Evolutionary conservation across 768 basidiomycete species (phyloP), one percentile per base, ranked within the genome.

Genomic region (Mycena maculata): DNA sequence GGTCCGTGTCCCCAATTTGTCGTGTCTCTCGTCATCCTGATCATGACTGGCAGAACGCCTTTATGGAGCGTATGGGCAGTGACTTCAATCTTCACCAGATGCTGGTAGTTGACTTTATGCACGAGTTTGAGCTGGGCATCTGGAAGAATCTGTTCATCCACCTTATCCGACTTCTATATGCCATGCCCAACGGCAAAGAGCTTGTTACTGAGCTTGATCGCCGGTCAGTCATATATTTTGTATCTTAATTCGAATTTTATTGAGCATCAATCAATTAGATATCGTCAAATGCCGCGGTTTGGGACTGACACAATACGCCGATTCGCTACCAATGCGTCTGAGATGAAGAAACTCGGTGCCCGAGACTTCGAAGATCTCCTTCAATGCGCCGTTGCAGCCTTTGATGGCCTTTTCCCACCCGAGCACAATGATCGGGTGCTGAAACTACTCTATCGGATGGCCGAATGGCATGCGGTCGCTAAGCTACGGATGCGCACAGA

Each of bases 401-500:
- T 81, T 23, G 75, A 80, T 4, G 80, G 77, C 1, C 72, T 82
- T 0, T 68, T 82, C 36, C 30, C 23, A 0, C 75, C 71, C 0
- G 47, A 65, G 2, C 71, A 80, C 27, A 70, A 79, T n/a, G 3
- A 53, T 2, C 58, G 65, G 5, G 61, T 81, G 2, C 62, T 71
- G 7, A 69, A 76, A 23, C 60, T 81, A 1, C 72, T 82, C 0
- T 82, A 74, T 62, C 57, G 56, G 13, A 55, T 78, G 27, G 73
- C 70, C 0, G 62, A 70, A 18, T 82, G 80, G 80, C 81, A 83
- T 65, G 76, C 76, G 1, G 68, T 77, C 4, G 80, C 80, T 6
- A 83, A 83, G 55, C 73, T 83, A 0, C 74, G 77, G 1, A 65
- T 81, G 54, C 82, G 82, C 45, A 79, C 78, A 0, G 74, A 78